Evolutionary conservation across 2,329 filamentous ascomycete genomes (phyloP).

Genomic region (Beauveria caledonica): DNA sequence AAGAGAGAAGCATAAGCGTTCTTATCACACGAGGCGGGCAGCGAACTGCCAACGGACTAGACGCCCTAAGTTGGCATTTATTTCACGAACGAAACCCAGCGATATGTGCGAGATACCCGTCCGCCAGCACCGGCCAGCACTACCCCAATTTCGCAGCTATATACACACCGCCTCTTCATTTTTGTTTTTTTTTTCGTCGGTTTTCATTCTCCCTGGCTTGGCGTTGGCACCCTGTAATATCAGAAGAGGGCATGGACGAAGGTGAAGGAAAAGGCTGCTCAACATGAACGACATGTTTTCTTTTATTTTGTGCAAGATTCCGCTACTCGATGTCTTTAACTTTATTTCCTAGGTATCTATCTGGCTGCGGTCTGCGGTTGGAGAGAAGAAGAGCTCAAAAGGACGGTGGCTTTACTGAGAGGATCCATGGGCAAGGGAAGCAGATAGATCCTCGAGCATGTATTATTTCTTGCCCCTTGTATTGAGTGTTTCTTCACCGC

Average conservation of each 20-base stretch:
- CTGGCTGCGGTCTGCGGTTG: not conserved
- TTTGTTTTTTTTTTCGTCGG: constrained; percentile 6
- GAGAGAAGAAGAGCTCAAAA: not conserved
- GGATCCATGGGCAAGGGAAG: constrained; percentile 20
- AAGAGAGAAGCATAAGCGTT: not conserved
- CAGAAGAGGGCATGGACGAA: constrained; percentile 9
- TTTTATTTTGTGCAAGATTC: constrained; percentile 1
- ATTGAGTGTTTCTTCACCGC: constrained; percentile 2
- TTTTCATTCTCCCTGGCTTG: not conserved
- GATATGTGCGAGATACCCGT: constrained; percentile 15
- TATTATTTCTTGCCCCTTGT: constrained; percentile 36
- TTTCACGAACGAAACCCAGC: not conserved
- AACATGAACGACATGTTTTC: constrained; percentile 4
- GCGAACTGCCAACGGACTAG: not conserved
- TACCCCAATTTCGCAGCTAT: not conserved
- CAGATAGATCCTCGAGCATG: constrained; percentile 31
- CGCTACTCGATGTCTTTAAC: constrained; percentile 6
- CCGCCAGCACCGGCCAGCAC: constrained; percentile 15
- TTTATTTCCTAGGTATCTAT: constrained; percentile 1
- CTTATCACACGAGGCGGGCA: not conserved
- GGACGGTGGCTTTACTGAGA: constrained; percentile 13
- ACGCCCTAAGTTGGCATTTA: not conserved
- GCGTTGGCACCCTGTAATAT: constrained; percentile 14
- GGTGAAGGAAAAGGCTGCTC: not conserved
- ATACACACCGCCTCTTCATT: constrained; percentile 6